Conservation (phyloP, 2,329 filamentous ascomycete species). For the Huntiella bhutanensis region DNA sequence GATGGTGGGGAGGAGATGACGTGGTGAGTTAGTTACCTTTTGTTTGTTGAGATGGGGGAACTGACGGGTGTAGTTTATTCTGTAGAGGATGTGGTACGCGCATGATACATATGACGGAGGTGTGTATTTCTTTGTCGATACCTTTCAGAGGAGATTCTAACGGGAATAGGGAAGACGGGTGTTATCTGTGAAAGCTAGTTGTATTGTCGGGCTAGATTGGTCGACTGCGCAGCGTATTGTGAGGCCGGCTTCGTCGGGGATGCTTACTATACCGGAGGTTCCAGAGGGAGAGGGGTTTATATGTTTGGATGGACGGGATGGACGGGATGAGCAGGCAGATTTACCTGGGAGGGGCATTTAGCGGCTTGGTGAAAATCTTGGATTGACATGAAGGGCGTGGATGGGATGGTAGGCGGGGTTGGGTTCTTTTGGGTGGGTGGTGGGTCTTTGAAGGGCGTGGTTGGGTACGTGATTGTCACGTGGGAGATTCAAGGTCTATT, state of each 20-base stretch:
- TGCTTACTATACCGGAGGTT: slow-evolving; percentile 49
- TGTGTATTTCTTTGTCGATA: slow-evolving; percentile 17
- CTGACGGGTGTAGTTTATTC: slow-evolving; percentile 32
- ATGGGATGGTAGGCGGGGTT: too few species aligned
- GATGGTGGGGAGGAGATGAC: slow-evolving; percentile 35
- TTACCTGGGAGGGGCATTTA: too few species aligned
- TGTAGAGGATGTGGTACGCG: slow-evolving; percentile 47
- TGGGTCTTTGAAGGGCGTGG: too few species aligned
- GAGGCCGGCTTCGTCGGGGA: slow-evolving; percentile 48
- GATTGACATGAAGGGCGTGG: too few species aligned
- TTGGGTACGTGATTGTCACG: too few species aligned
- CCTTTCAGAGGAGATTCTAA: too few species aligned
- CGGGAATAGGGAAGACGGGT: slow-evolving; percentile 16
- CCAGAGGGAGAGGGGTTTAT: slow-evolving; percentile 26
- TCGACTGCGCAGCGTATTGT: slow-evolving; percentile 32
- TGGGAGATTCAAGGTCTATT: too few species aligned
- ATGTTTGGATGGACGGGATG: too few species aligned
- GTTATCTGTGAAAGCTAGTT: slow-evolving; percentile 48
- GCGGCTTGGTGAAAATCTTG: too few species aligned
- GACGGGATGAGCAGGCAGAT: too few species aligned
- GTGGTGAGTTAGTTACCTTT: slow-evolving; percentile 22
- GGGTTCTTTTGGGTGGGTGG: too few species aligned
- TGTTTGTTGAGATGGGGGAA: too few species aligned
- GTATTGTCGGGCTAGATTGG: slow-evolving; percentile 45
- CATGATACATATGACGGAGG: slow-evolving; percentile 41